Evolutionary conservation across 495 filamentous ascomycete genomes (phyloP).

Genomic region (Penicillium antarcticum): DNA sequence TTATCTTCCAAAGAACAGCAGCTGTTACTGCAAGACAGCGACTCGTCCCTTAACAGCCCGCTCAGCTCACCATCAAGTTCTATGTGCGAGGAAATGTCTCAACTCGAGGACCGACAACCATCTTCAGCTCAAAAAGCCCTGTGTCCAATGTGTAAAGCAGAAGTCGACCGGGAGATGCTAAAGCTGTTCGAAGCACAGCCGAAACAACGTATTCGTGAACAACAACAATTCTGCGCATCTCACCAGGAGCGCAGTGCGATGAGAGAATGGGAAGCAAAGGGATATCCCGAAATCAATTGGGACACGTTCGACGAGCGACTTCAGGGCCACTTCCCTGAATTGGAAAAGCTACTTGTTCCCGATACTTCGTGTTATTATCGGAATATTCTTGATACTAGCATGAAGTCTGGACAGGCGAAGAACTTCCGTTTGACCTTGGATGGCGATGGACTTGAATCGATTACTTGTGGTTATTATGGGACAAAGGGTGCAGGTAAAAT

Average conservation of each 20-base stretch:
- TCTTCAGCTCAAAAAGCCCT: conserved; percentile 13
- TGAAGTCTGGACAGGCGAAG: conserved; percentile 59
- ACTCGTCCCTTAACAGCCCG: conserved; percentile 13
- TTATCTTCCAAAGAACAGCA: conserved; percentile 3
- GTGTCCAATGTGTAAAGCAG: conserved; percentile 68
- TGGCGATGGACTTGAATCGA: conserved; percentile 35
- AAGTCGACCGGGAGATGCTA: conserved; percentile 52
- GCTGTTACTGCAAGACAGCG: conserved; percentile 2
- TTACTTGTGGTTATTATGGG: conserved; percentile 83
- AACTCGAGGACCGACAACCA: conserved; percentile 1
- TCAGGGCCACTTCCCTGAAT: conserved; percentile 44
- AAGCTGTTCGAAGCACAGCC: conserved; percentile 42
- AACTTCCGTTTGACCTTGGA: conserved; percentile 51
- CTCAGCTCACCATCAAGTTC: conserved; percentile 3
- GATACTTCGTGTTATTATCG: conserved; percentile 58
- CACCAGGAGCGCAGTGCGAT: conserved; percentile 62
- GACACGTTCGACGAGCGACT: conserved; percentile 60
- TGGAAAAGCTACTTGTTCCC: conserved; percentile 59
- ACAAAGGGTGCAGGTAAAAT: conserved; percentile 67
- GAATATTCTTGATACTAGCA: conserved; percentile 52
- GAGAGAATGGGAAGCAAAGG: conserved; percentile 56
- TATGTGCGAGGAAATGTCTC: background rate
- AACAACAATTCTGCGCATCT: conserved; percentile 65
- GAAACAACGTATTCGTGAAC: conserved; percentile 57
- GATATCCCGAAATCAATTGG: conserved; percentile 85